Percentiles rank a stretch among this genome's conserved stretches.
phyloP scores from a whole-genome alignment of 306 rosid species.

The Cucurbita pepo region DNA sequence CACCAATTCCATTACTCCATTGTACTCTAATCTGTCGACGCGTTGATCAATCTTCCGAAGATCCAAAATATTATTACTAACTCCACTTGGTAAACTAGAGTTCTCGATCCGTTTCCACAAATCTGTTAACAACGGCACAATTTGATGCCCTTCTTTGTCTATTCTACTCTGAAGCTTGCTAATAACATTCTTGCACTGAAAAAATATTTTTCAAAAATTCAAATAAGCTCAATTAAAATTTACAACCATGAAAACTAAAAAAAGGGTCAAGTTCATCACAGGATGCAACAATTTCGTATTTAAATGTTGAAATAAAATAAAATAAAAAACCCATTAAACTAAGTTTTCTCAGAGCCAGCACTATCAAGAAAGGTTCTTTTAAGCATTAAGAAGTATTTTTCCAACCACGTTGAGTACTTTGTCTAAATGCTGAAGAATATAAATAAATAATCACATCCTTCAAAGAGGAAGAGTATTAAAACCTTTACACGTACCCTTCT shows the following conservation, averaged over 20 bases:
- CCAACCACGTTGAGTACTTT: not conserved
- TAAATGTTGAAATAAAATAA: not conserved
- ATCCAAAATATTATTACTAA: constrained; percentile 53
- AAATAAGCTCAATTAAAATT: constrained; percentile 4
- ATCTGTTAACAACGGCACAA: constrained; percentile 79
- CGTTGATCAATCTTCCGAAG: constrained; percentile 72
- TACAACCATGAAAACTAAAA: not conserved
- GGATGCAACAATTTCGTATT: not conserved
- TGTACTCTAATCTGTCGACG: constrained; percentile 70
- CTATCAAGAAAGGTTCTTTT: not conserved
- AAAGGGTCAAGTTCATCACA: not conserved
- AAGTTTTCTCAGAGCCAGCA: not conserved
- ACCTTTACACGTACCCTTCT: constrained; percentile 47
- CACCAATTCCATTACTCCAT: constrained; percentile 75
- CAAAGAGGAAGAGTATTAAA: not conserved
- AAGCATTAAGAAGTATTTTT: not conserved
- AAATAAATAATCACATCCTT: not conserved
- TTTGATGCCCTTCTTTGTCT: constrained; percentile 79
- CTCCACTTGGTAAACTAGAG: constrained; percentile 42
- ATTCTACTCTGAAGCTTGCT: constrained; percentile 78
- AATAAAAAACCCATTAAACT: not conserved
- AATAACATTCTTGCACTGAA: constrained; percentile 87
- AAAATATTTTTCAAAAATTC: constrained; percentile 2
- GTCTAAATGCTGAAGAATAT: not conserved
- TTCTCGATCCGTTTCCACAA: constrained; percentile 77